Conservation (phyloP, 108 stramenopile genomes). For the Fistulifera pelliculosa region DNA sequence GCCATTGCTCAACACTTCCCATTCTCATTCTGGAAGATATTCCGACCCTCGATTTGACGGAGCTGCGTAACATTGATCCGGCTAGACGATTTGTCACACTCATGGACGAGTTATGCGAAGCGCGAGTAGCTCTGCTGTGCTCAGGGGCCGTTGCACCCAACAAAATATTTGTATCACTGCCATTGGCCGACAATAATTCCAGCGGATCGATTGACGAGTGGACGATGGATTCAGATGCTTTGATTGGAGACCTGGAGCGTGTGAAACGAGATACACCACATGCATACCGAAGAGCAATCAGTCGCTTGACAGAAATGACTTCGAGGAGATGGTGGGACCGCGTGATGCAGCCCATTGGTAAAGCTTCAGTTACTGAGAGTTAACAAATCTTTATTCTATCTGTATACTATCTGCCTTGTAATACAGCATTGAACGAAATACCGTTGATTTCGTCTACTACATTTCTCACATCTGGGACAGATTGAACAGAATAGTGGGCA, state of each 20-base stretch:
- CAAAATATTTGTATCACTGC: background rate
- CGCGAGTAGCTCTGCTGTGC: constrained; percentile 55
- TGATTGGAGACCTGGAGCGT: constrained; percentile 69
- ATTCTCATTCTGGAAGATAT: constrained; percentile 75
- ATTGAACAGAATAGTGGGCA: constrained; percentile 53
- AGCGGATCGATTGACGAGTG: constrained; percentile 17
- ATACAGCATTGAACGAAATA: constrained; percentile 41
- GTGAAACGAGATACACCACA: constrained; percentile 65
- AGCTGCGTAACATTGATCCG: constrained; percentile 47
- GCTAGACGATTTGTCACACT: constrained; percentile 96
- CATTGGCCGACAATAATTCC: background rate
- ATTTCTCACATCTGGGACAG: constrained; percentile 50
- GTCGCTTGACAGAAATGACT: constrained; percentile 81
- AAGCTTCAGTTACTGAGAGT: too few species aligned
- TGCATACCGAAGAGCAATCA: constrained; percentile 76
- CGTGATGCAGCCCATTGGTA: too few species aligned
- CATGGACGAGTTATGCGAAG: constrained; percentile 96
- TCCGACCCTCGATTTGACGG: constrained; percentile 61
- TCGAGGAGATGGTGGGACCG: constrained; percentile 63
- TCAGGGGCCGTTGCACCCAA: constrained; percentile 19
- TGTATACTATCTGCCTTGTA: too few species aligned
- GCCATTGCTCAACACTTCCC: constrained; percentile 81
- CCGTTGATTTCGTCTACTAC: constrained; percentile 82
- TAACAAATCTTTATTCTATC: too few species aligned
- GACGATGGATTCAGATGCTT: constrained; percentile 21